These are phyloP conservation scores for Micromonas commoda DNA, from an alignment of 139 green algal genomes.

Conservation along the genomic window DNA sequence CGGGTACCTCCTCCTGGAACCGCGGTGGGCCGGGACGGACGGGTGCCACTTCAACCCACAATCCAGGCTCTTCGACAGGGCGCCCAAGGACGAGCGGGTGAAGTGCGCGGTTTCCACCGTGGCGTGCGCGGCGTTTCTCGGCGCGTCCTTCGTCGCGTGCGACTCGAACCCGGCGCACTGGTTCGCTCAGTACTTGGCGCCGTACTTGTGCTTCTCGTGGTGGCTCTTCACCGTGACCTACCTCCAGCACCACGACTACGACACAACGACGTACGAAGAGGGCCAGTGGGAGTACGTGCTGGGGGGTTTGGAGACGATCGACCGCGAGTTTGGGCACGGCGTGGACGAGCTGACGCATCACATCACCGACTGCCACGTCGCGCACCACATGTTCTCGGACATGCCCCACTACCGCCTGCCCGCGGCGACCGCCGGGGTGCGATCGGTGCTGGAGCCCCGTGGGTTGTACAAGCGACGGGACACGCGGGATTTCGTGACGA, in stretches of 20 bases:
- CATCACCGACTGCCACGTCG: constrained; percentile 88
- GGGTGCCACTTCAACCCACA: constrained; percentile 4
- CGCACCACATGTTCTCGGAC: constrained; percentile 84
- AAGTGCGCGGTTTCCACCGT: constrained; percentile 14
- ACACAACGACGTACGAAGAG: constrained; percentile 17
- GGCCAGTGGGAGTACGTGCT: constrained; percentile 21
- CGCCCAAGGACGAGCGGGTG: constrained; percentile 12
- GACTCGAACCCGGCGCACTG: background rate
- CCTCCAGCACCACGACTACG: constrained; percentile 25
- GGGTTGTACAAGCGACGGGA: constrained; percentile 13
- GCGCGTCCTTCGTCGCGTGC: background rate
- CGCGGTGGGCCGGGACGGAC: constrained; percentile 2
- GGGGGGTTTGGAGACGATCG: constrained; percentile 9
- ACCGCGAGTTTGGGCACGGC: constrained; percentile 32
- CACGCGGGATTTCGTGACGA: constrained; percentile 7
- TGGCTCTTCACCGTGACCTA: constrained; percentile 25
- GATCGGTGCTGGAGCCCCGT: constrained; percentile 1
- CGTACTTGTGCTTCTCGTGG: constrained; percentile 11
- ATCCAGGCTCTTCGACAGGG: background rate
- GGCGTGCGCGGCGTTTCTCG: constrained; percentile 8
- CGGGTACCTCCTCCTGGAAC: constrained; percentile 15
- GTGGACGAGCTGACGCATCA: constrained; percentile 71
- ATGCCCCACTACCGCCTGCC: constrained; percentile 90
- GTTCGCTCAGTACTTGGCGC: background rate
- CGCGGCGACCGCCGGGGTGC: constrained; percentile 68